Conservation (phyloP, 164 flowering plant species). For the Vitis riparia region DNA sequence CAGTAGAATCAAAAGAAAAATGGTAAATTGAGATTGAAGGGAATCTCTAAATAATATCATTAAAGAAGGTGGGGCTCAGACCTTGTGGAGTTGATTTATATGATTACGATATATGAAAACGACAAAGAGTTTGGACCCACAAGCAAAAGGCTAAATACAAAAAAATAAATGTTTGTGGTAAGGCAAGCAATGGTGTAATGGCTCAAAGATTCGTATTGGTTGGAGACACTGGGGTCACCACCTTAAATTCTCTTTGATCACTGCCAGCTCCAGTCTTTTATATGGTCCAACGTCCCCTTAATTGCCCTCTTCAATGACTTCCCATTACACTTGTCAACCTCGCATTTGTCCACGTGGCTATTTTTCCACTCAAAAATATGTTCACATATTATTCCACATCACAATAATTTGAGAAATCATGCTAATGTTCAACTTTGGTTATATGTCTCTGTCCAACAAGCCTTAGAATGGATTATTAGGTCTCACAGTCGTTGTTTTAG, state of each 20-base stretch:
- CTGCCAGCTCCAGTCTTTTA: constrained; percentile 28
- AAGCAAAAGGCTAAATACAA: neutral
- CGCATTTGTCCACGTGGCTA: neutral
- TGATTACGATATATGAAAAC: too few relatives aligned
- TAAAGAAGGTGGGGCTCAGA: too few relatives aligned
- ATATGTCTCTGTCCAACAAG: neutral
- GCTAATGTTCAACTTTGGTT: neutral
- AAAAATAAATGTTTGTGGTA: neutral
- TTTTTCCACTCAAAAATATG: too few relatives aligned
- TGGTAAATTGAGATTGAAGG: too few relatives aligned
- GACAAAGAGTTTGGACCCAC: constrained; percentile 1
- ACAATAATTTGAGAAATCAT: neutral
- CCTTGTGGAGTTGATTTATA: too few relatives aligned
- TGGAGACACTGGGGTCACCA: constrained; percentile 23
- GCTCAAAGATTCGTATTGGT: constrained; percentile 13
- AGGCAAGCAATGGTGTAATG: constrained; percentile 1
- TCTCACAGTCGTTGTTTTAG: neutral
- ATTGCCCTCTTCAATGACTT: constrained; percentile 16
- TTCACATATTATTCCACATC: neutral
- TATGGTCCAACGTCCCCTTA: constrained; percentile 30
- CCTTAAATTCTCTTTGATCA: constrained; percentile 23
- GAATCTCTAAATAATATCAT: too few relatives aligned
- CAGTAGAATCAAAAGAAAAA: too few relatives aligned
- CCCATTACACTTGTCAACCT: constrained; percentile 9
- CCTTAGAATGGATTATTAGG: neutral